Conservation (phyloP, 495 filamentous ascomycete genomes). For the Hypoxylon lienhwacheense region DNA sequence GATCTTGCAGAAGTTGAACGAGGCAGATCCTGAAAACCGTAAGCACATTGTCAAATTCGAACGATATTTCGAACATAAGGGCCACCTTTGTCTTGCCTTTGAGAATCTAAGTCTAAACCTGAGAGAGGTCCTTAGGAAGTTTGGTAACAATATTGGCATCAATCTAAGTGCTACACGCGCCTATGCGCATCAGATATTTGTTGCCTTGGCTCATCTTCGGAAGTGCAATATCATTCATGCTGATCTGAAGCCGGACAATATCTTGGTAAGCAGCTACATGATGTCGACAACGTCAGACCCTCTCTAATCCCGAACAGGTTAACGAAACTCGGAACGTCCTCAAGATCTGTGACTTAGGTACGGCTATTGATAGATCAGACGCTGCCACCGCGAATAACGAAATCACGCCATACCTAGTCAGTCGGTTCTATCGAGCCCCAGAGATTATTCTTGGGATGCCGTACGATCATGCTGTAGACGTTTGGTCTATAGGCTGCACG, state of each 20-base stretch:
- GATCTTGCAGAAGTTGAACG: constrained; percentile 80
- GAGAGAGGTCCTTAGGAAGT: constrained; percentile 94
- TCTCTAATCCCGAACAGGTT: constrained; percentile 53
- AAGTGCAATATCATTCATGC: constrained; percentile 93
- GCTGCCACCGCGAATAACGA: constrained; percentile 66
- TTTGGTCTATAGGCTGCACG: constrained; percentile 97
- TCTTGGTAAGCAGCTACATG: constrained; percentile 58
- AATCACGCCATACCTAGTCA: constrained; percentile 90
- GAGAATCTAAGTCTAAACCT: constrained; percentile 93
- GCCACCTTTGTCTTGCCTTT: constrained; percentile 93
- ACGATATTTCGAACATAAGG: constrained; percentile 88
- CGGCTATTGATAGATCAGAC: constrained; percentile 85
- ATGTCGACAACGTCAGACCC: not conserved
- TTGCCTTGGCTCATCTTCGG: constrained; percentile 79
- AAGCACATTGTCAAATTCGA: constrained; percentile 89
- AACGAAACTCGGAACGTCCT: constrained; percentile 82
- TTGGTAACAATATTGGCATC: constrained; percentile 89
- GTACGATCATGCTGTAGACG: constrained; percentile 91
- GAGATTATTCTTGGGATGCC: constrained; percentile 96
- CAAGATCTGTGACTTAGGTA: constrained; percentile 95
- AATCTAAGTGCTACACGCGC: constrained; percentile 81
- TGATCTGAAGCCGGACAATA: constrained; percentile 96
- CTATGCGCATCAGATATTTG: constrained; percentile 93
- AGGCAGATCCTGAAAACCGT: constrained; percentile 84
- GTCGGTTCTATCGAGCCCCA: constrained; percentile 94